Base-by-base conservation (phyloP, 768 basidiomycete genomes). In the Glaciozyma martinii region DNA sequence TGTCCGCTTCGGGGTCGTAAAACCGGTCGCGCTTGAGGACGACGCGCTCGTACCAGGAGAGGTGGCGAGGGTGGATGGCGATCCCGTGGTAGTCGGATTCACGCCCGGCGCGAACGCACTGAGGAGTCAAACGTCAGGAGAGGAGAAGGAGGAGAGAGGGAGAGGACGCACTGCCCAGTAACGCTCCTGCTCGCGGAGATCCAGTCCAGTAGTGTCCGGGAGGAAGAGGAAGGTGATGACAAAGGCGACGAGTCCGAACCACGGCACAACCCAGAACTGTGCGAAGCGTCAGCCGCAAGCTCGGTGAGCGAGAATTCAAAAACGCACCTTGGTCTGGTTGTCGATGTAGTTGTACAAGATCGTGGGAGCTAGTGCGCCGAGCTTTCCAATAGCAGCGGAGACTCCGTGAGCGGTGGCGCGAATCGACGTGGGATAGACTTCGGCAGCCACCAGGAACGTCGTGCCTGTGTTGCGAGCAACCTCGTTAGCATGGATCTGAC, bases 131-230 rank as follows among this genome's bases (percentile, higher is more conserved):
- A 10, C n/a, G 50, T 43, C 33, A 44, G 40, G 27, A 10, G 6
- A 29, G 5, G 37, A 5, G 50, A 53, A 33, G 13, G 13, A n/a
- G 19, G 32, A 32, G 18, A 30, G 32, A 30, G n/a, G n/a, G n/a
- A n/a, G n/a, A n/a, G n/a, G 5, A 37, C 53, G 29, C 29, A 55
- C 53, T 19, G 30, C 44, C 76, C 77, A 78, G 72, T 78, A 78
- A 58, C 78, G 74, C 64, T 79, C 78, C 61, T 78, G 76, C 68
- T 78, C 78, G 52, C 76, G 69, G 5, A 79, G 73, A 63, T 79
- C 78, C 25, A 79, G 69, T 43, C 78, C 78, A 27, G 78, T 79
- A 5, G 77, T 78, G 61, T 78, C 78, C 63, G 77, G 77, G 49
- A 78, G 73, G 59, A 57, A 68, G 43, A 67, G 32, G 27, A 54